Conservation (phyloP, 192 early-diverging fungal species). For the Coemansia biformis region DNA sequence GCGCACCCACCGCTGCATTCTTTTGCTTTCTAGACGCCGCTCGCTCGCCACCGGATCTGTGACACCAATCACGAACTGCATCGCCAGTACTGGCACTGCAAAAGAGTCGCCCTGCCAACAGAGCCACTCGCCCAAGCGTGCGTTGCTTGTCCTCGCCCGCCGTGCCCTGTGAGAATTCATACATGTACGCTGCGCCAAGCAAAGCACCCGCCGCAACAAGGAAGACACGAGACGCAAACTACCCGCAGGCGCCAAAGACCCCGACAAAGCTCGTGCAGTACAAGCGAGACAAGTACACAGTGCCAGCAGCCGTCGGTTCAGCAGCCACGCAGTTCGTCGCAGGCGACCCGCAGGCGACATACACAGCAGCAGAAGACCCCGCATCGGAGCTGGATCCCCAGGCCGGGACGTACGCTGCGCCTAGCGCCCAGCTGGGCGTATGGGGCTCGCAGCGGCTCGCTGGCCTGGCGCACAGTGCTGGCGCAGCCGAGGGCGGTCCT, state of each 20-base stretch:
- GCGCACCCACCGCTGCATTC: too few relatives aligned
- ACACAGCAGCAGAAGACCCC: constrained; percentile 1
- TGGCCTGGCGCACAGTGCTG: constrained; percentile 5
- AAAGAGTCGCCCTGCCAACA: too few relatives aligned
- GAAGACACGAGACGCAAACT: constrained; percentile 16
- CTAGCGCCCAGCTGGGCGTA: constrained; percentile 4
- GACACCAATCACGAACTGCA: too few relatives aligned
- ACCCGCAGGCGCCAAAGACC: constrained; percentile 11
- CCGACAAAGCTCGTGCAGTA: constrained; percentile 32
- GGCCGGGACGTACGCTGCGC: not conserved
- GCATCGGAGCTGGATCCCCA: not conserved
- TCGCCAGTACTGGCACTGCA: too few relatives aligned
- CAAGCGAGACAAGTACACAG: constrained; percentile 25
- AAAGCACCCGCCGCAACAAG: constrained; percentile 19
- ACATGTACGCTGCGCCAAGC: constrained; percentile 36
- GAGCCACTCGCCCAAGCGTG: too few relatives aligned
- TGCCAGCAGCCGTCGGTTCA: not conserved
- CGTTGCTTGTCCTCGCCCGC: too few relatives aligned
- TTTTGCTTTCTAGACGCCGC: too few relatives aligned
- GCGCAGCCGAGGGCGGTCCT: not conserved
- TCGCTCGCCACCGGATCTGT: too few relatives aligned
- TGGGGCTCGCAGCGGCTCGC: constrained; percentile 16
- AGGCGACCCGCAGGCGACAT: not conserved
- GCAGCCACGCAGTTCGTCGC: not conserved
- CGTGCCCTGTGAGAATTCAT: too few relatives aligned